Percentiles rank a stretch among this genome's conserved stretches.
phyloP scores from a whole-genome alignment of 345 rosid genomes.

The Anastatica hierochuntica region DNA sequence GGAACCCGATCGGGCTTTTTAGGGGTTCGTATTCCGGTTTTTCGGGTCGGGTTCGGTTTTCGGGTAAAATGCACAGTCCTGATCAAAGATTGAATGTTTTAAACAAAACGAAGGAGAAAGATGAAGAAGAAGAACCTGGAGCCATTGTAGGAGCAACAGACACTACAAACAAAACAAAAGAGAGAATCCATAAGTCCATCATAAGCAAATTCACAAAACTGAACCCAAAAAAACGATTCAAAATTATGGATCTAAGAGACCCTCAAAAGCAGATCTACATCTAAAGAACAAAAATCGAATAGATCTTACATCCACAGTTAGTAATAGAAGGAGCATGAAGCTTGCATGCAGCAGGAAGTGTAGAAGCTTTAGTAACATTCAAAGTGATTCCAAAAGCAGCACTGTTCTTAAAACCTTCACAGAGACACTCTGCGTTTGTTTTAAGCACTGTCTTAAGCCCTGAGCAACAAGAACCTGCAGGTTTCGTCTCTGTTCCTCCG shows the following conservation, averaged over 20 bases:
- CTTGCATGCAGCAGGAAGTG: conserved; percentile 34
- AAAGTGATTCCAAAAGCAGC: conserved; percentile 29
- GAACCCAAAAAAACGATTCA: too few relatives aligned
- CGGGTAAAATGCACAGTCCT: too few relatives aligned
- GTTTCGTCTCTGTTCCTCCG: conserved; percentile 10
- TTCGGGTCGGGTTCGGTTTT: too few relatives aligned
- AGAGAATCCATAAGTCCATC: too few relatives aligned
- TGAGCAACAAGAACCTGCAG: conserved; percentile 26
- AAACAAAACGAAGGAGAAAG: background rate
- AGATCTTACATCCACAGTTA: conserved; percentile 28
- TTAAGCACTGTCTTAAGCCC: conserved; percentile 32
- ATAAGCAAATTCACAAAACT: too few relatives aligned
- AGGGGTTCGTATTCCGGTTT: too few relatives aligned
- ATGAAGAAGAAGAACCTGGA: conserved; percentile 24
- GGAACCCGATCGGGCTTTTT: too few relatives aligned
- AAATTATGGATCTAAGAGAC: background rate
- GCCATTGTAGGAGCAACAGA: conserved; percentile 18
- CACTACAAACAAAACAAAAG: conserved; percentile 7
- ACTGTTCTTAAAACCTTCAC: conserved; percentile 30
- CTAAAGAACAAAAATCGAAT: background rate
- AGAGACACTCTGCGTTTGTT: conserved; percentile 28
- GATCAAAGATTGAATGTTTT: too few relatives aligned
- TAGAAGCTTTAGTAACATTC: conserved; percentile 30
- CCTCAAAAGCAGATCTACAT: background rate
- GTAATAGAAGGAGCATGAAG: conserved; percentile 28